Base-by-base conservation (phyloP, 2,329 filamentous ascomycete genomes). In the Cordyceps farinosa region DNA sequence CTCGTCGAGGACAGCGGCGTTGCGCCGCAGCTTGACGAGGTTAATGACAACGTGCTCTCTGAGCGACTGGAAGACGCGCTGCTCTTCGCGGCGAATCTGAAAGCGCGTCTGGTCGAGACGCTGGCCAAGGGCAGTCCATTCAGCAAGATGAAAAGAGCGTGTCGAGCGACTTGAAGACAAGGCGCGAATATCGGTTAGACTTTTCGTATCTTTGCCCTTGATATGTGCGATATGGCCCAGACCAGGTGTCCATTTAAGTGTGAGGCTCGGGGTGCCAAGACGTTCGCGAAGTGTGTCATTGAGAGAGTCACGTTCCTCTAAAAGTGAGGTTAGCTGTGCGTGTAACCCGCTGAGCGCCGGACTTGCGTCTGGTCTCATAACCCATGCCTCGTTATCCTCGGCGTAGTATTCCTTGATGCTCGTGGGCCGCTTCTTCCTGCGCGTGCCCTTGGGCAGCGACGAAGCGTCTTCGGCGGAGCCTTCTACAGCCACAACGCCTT, bases 161-260 rank as follows among this genome's bases (percentile, higher is more conserved):
- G 95, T 97, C 11, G 87, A 89, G 68, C 92, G 95, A 68, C 90
- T 94, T 2, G 91, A 89, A 38, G 88, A 90, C 56, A 98, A 83
- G 11, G 73, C 78, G 71, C 71, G 69, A 29, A 77, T 67, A 51
- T 73, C 66, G 32, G 67, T 53, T 11, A 76, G 65, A 44, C 69
- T 72, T 27, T 76, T 78, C 51, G 84, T 79, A 69, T 95, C 90
- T 73, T 90, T 93, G 40, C 92, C 92, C 75, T 89, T 95, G 69
- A 98, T 84, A 73, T 98, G 93, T 69, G 90, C 93, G 70, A 96
- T 90, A 73, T 99, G 91, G 9, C 95, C 94, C 2, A 97, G 82
- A 15, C 88, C 89, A 0, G 94, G 90, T 1, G 89, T 92, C 90
- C 92, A 98, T 69, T 89, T 90, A 27, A 99, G 83, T 0, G 87